These are phyloP conservation scores for Chlorella vulgaris DNA, from an alignment of 139 green algal species.

Conservation along the genomic window DNA sequence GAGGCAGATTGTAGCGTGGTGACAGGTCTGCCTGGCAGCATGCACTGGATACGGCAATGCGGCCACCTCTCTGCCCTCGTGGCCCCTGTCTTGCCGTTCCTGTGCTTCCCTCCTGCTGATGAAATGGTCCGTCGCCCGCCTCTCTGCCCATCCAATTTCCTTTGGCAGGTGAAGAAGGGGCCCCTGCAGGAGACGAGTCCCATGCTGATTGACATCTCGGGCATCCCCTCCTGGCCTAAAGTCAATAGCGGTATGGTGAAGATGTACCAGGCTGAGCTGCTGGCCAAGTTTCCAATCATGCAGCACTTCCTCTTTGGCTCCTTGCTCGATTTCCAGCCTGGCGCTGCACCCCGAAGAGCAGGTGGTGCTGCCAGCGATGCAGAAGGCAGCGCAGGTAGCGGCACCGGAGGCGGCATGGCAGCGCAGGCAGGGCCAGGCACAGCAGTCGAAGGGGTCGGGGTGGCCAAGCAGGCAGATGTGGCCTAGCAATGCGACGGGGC, in stretches of 20 bases:
- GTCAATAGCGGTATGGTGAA: slow-evolving; percentile 94
- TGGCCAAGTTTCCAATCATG: slow-evolving; percentile 99
- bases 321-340: slow-evolving; percentile 53
- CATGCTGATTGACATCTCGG: slow-evolving; percentile 94
- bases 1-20: not conserved
- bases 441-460: too few relatives aligned
- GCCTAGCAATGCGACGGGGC: too few relatives aligned
- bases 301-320: slow-evolving; percentile 93
- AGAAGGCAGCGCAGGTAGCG: not conserved
- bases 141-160: not conserved
- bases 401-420: too few relatives aligned
- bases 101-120: too few relatives aligned
- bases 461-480: too few relatives aligned
- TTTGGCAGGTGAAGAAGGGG: slow-evolving; percentile 92
- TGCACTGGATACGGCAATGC: not conserved
- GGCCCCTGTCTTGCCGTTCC: too few relatives aligned
- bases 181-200: slow-evolving; percentile 91
- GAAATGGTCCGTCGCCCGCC: not conserved
- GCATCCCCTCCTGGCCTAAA: slow-evolving; percentile 89
- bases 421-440: too few relatives aligned
- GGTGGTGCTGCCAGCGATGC: not conserved
- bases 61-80: not conserved
- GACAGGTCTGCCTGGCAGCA: not conserved
- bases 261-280: slow-evolving; percentile 98
- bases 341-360: slow-evolving; percentile 17